These are phyloP conservation scores for Mrakia gelida DNA, from an alignment of 768 basidiomycete species.

Conservation along the genomic window DNA sequence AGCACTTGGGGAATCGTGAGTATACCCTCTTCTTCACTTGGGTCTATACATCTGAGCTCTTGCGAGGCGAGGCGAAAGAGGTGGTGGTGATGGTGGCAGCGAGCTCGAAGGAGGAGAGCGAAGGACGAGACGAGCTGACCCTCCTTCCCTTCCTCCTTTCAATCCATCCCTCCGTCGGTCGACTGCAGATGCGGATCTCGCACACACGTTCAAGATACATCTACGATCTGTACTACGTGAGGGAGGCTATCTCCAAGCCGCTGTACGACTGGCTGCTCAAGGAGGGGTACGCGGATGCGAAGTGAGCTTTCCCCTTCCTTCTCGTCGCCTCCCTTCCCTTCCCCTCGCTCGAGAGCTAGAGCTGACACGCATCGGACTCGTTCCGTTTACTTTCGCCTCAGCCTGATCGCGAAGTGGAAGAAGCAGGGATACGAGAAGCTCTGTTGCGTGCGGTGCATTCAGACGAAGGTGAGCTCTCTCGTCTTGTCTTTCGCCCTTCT, in stretches of 20 bases:
- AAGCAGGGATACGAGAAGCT: constrained; percentile 83
- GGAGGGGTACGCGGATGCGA: constrained; percentile 92
- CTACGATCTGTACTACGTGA: constrained; percentile 97
- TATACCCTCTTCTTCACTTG: too few relatives aligned
- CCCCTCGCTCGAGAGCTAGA: background rate
- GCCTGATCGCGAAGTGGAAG: constrained; percentile 98
- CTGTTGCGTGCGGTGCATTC: constrained; percentile 94
- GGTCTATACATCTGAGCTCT: background rate
- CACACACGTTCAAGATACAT: constrained; percentile 95
- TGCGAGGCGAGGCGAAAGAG: background rate
- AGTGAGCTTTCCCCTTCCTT: constrained; percentile 52
- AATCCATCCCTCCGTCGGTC: background rate
- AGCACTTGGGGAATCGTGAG: constrained; percentile 42
- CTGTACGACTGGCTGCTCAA: constrained; percentile 97
- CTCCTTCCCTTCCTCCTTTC: background rate
- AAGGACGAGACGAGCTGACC: background rate
- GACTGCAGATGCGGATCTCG: constrained; percentile 78
- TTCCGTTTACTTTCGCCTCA: constrained; percentile 40
- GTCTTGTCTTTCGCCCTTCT: background rate
- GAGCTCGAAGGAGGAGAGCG: background rate
- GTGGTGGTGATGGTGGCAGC: background rate
- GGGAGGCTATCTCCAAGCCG: constrained; percentile 84
- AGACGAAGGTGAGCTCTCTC: constrained; percentile 62
- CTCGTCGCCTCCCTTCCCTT: background rate
- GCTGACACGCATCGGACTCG: too few relatives aligned